These are phyloP conservation scores for Hysterium pulicare DNA, from an alignment of 2,329 filamentous ascomycete genomes.

Conservation along the genomic window DNA sequence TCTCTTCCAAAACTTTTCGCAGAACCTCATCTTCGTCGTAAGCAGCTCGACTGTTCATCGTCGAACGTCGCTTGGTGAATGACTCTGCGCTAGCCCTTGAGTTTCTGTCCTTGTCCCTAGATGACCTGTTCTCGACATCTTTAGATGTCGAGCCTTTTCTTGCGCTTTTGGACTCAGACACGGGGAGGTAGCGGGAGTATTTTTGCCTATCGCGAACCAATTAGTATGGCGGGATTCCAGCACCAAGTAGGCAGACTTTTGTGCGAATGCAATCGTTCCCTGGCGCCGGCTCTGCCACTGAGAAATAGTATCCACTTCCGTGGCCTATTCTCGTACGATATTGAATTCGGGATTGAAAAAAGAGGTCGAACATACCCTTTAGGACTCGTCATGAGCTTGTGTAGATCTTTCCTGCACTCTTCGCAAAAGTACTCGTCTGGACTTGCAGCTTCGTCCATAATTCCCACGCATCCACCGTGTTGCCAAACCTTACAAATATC, in stretches of 20 bases:
- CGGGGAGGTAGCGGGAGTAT: conserved; percentile 62
- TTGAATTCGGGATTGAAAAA: no score
- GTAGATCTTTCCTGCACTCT: conserved; percentile 85
- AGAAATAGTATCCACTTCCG: no score
- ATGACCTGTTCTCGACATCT: conserved; percentile 54
- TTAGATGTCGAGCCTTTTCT: conserved; percentile 65
- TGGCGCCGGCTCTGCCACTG: not conserved
- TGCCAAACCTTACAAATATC: conserved; percentile 98
- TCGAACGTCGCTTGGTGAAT: conserved; percentile 80
- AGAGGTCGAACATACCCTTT: conserved; percentile 94
- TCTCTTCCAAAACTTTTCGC: conserved; percentile 87
- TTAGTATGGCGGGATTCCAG: not conserved
- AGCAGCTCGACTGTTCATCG: conserved; percentile 94
- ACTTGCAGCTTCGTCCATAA: conserved; percentile 88
- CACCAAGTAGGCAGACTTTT: not conserved
- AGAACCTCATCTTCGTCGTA: conserved; percentile 94
- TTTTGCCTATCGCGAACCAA: conserved; percentile 48
- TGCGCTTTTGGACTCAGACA: conserved; percentile 49
- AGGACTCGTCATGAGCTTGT: conserved; percentile 73
- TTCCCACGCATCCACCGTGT: conserved; percentile 94
- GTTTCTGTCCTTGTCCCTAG: conserved; percentile 56
- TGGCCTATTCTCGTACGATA: no score
- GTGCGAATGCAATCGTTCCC: not conserved
- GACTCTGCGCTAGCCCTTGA: conserved; percentile 53
- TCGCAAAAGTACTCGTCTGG: conserved; percentile 99